Conservation (phyloP, 192 early-diverging fungal genomes). For the Gryganskiella cystojenkinii region DNA sequence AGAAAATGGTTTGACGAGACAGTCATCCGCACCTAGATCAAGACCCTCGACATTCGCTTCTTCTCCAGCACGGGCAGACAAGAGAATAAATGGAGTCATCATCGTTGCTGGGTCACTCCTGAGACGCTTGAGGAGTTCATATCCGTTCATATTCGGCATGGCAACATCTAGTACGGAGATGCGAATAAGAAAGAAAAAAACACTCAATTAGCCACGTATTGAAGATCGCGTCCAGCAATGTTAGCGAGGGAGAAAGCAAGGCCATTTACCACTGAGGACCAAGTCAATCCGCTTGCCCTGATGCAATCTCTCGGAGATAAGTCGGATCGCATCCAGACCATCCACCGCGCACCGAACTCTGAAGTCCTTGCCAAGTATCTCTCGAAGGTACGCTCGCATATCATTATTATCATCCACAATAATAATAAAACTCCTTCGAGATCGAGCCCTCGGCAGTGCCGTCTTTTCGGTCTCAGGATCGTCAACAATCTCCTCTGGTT, state of each 20-base stretch:
- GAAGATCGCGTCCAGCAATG: too few relatives aligned
- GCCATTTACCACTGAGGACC: slow-evolving; percentile 48
- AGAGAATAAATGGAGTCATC: slow-evolving; percentile 66
- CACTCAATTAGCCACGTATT: slow-evolving; percentile 8
- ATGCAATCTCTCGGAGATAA: slow-evolving; percentile 30
- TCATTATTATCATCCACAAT: slow-evolving; percentile 62
- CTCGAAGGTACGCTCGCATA: slow-evolving; percentile 53
- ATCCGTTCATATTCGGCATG: slow-evolving; percentile 75
- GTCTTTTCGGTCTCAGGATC: not conserved
- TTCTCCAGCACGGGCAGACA: slow-evolving; percentile 65
- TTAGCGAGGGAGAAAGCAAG: not conserved
- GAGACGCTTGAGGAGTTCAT: slow-evolving; percentile 57
- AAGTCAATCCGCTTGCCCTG: slow-evolving; percentile 49
- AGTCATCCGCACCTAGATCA: slow-evolving; percentile 68
- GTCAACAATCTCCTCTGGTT: not conserved
- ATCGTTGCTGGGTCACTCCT: slow-evolving; percentile 44
- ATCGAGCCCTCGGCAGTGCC: not conserved
- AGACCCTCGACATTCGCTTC: slow-evolving; percentile 62
- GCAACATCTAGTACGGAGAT: slow-evolving; percentile 53
- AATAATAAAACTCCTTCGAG: slow-evolving; percentile 43
- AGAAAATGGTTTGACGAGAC: slow-evolving; percentile 61
- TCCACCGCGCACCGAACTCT: slow-evolving; percentile 46
- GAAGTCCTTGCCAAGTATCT: slow-evolving; percentile 49
- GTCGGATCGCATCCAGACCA: slow-evolving; percentile 49
- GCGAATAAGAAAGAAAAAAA: not conserved